Evolutionary conservation across 768 basidiomycete genomes (phyloP), one percentile per base, ranked within the genome.

Genomic region (Pulveroboletus sp.): DNA sequence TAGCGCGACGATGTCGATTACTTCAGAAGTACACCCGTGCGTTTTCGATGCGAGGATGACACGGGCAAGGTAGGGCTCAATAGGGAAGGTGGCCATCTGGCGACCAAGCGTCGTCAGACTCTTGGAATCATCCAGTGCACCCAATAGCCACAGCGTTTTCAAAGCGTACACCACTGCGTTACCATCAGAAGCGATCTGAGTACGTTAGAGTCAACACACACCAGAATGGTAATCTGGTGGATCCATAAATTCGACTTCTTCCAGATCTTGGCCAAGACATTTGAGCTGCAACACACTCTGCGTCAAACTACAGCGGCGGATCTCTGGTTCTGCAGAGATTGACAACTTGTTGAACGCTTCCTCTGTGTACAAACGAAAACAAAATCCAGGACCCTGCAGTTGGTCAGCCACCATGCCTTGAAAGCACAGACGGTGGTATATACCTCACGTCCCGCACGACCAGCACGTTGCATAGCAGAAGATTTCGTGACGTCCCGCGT

Each of bases 391-490:
- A 5, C 89, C 85, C 87, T 91, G 51, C 15, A 5, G 31, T 32
- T 7, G 0, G 37, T 64, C 49, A 57, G 32, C 48, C 11, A 38
- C 28, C 12, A 32, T 21, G 15, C 2, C 8, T 14, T 18, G 32
- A 44, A 43, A 32, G 39, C 14, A 11, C 15, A 8, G 30, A 35
- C 12, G 18, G 39, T 14, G 3, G 10, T 5, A 31, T 10, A 24
- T 60, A 88, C 89, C 70, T 97, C 93, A 50, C 96, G 91, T 54
- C 96, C 96, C 0, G 95, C 96, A 49, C 96, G 90, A 65, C 96
- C 96, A 3, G 93, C 80, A n/a, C 96, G 77, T 67, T 99, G 89
- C 78, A 83, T 82, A 7, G 96, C 94, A 12, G 89, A 92, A 3
- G 91, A 92, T 67, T 90, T 84, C 24, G 89, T 89, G 54, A 97